A percentile compares a stretch with the other conserved stretches of the same genome.
These are phyloP conservation scores for Neonectria hederae DNA, from an alignment of 2,329 filamentous ascomycete genomes.

Conservation along the genomic window DNA sequence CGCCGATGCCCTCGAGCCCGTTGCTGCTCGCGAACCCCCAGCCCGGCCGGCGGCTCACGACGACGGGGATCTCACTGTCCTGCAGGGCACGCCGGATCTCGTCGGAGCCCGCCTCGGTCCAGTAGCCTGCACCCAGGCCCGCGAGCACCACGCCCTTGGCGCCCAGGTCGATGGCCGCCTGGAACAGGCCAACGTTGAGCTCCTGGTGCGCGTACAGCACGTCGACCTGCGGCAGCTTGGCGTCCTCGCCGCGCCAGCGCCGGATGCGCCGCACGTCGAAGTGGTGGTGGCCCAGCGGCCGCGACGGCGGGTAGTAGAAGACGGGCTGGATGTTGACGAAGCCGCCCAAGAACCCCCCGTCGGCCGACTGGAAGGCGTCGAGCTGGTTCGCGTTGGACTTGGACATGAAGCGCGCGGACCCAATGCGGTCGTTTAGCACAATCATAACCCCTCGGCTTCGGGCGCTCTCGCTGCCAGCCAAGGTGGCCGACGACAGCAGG, in stretches of 20 bases:
- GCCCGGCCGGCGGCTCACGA: slow-evolving; percentile 61
- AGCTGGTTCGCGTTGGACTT: slow-evolving; percentile 71
- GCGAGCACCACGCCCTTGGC: slow-evolving; percentile 65
- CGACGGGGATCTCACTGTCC: slow-evolving; percentile 57
- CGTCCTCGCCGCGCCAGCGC: slow-evolving; percentile 27
- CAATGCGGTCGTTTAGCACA: slow-evolving; percentile 70
- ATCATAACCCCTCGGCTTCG: slow-evolving; percentile 65
- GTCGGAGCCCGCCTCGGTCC: slow-evolving; percentile 50
- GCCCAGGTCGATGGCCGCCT: slow-evolving; percentile 58
- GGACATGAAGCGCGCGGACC: slow-evolving; percentile 64
- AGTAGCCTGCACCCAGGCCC: slow-evolving; percentile 63
- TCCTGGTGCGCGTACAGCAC: slow-evolving; percentile 66
- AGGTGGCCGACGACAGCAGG: slow-evolving; percentile 66
- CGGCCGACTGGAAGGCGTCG: slow-evolving; percentile 68
- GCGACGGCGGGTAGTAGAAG: slow-evolving; percentile 66
- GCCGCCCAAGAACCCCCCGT: slow-evolving; percentile 66
- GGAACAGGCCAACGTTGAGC: slow-evolving; percentile 58
- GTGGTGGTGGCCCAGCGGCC: slow-evolving; percentile 57
- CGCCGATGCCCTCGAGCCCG: slow-evolving; percentile 50
- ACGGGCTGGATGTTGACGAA: slow-evolving; percentile 67
- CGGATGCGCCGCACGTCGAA: slow-evolving; percentile 49
- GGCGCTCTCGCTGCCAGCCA: slow-evolving; percentile 59
- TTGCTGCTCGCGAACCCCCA: slow-evolving; percentile 61
- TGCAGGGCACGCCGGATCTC: slow-evolving; percentile 56
- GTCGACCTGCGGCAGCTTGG: slow-evolving; percentile 62